Base-by-base conservation (phyloP, 2,329 filamentous ascomycete species). In the Xylariaceae sp. region DNA sequence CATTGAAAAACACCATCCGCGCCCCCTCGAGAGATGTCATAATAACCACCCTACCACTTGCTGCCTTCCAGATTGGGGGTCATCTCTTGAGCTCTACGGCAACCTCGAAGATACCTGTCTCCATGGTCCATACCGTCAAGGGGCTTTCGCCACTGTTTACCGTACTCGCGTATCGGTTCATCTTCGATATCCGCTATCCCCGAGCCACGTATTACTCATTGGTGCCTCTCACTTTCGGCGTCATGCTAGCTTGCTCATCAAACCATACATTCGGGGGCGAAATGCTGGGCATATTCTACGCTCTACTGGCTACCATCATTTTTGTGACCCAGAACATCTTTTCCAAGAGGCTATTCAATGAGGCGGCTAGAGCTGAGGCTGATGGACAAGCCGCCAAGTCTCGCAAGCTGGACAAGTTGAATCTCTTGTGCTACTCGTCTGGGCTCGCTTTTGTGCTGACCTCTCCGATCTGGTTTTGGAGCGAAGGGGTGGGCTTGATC, bases 301-400 rank as follows among this genome's bases (percentile, higher is more conserved):
- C 92, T 3, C 80, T 98, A 23, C 67, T 86, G 21, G 89, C 87
- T n/a, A 87, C 92, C 6, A 67, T 96, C 36, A 83, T 96, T 44
- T 98, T 98, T 54, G 92, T 98, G 22, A 92, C 88, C 0, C 92
- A 98, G 56, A 98, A 98, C 55, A 98, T 98, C 37, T 94, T 95
- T 46, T 96, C 90, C 14, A 98, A 98, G 62, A 86, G 87, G 45
- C 77, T 98, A 8, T 98, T 98, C 68, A 98, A 95, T 58, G 89
- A 95, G 55, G 87, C 86, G 5, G 82, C 87, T 5, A 80, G 80
- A 38, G 84, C 86, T 2, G 90, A 95, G 60, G 77, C 80, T 6
- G 86, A 94, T 34, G 75, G 75, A 1, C 59, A 68, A 21, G 69
- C 72, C 1, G 61, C 69, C 10, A 72, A 74, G 35, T 74, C 77